Percentiles rank a stretch among this genome's conserved stretches.
Evolutionary conservation across 2,329 filamentous ascomycete genomes (phyloP).

Genomic region (Amylocarpus encephaloides): DNA sequence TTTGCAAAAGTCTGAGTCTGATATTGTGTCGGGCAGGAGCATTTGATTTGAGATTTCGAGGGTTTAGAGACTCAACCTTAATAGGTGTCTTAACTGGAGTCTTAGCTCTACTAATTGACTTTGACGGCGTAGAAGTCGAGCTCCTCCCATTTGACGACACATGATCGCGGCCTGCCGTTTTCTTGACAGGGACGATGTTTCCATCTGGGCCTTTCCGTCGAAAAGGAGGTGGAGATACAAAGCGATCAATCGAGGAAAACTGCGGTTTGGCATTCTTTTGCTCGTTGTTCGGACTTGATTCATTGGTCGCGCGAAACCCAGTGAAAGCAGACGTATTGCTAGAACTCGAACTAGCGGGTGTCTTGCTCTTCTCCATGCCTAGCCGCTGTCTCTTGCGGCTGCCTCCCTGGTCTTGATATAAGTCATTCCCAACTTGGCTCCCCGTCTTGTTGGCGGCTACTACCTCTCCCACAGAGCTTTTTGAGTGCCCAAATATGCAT

Average conservation of each 20-base stretch:
- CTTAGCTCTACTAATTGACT: background rate
- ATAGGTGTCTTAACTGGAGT: slow-evolving; percentile 5
- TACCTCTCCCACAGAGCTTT: background rate
- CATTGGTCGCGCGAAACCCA: background rate
- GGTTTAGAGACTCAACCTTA: slow-evolving; percentile 53
- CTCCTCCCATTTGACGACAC: slow-evolving; percentile 7
- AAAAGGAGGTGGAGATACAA: slow-evolving; percentile 27
- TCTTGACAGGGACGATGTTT: background rate
- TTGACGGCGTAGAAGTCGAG: slow-evolving; percentile 9
- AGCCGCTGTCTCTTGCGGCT: slow-evolving; percentile 31
- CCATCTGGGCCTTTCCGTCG: slow-evolving; percentile 18
- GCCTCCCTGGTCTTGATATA: slow-evolving; percentile 26
- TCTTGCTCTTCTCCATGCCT: slow-evolving; percentile 9
- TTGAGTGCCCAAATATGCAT: slow-evolving; percentile 30
- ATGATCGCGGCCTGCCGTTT: background rate
- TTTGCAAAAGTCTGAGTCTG: slow-evolving; percentile 51
- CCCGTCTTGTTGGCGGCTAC: background rate
- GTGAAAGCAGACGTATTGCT: background rate
- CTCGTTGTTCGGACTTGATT: background rate
- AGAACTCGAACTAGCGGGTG: background rate
- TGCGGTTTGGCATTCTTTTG: background rate
- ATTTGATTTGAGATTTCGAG: slow-evolving; percentile 53
- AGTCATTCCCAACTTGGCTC: background rate
- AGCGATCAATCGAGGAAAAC: slow-evolving; percentile 6
- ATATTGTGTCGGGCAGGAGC: slow-evolving; percentile 52